Conservation (phyloP, 108 stramenopile genomes). For the Cyclotella cryptica region DNA sequence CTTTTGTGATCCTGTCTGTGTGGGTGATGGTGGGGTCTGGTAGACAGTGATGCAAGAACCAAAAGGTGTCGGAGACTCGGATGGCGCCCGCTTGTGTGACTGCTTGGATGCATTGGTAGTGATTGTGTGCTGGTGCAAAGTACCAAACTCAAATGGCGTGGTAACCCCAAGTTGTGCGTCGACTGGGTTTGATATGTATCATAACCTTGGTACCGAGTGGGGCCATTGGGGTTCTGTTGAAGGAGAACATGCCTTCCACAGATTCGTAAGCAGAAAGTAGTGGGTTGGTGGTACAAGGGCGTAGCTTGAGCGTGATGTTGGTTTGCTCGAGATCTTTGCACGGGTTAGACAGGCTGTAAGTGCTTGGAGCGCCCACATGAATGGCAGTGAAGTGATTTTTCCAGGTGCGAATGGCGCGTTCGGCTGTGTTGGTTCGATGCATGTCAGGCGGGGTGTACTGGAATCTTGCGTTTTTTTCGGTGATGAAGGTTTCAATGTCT, state of each 20-base stretch:
- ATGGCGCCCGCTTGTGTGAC: neutral
- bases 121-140: neutral
- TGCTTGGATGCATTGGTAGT: neutral
- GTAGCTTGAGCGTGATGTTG: neutral
- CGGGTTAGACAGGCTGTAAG: neutral
- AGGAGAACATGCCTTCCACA: neutral
- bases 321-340: neutral
- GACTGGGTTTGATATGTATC: neutral
- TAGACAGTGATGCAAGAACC: too few species aligned
- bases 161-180: neutral
- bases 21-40: too few species aligned
- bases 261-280: neutral
- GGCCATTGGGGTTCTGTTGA: neutral
- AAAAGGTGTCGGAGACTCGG: too few species aligned
- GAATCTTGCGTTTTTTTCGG: neutral
- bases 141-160: neutral
- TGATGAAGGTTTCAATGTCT: neutral
- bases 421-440: neutral
- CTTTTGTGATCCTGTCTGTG: too few species aligned
- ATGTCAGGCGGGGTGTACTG: neutral
- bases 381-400: neutral
- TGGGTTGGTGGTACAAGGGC: neutral
- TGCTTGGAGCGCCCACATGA: neutral
- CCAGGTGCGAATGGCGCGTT: neutral
- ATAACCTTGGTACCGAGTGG: neutral